phyloP scores from a whole-genome alignment of 306 rosid genomes.

The Mucuna pruriens region DNA sequence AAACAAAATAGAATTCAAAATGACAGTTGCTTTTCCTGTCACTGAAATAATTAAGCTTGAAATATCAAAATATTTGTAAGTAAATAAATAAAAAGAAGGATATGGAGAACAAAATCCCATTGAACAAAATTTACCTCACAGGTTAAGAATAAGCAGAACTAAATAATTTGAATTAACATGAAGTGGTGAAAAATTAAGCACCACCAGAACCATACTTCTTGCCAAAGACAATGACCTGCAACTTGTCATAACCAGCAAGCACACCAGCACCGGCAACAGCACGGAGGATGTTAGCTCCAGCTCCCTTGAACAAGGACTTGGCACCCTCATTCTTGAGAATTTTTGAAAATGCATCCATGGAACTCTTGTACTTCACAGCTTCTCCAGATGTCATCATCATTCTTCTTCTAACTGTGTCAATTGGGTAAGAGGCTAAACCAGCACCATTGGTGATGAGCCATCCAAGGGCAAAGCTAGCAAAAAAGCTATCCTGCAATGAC shows the following conservation, averaged over 20 bases:
- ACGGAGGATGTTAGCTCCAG: conserved; percentile 92
- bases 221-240: conserved; percentile 70
- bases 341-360: conserved; percentile 71
- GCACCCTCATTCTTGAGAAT: conserved; percentile 85
- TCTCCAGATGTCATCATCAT: conserved; percentile 99
- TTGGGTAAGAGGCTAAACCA: conserved; percentile 88
- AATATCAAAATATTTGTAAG: conserved; percentile 40
- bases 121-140: conserved; percentile 57
- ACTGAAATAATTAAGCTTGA: conserved; percentile 45
- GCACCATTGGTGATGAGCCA: conserved; percentile 75
- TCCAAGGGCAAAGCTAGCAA: conserved; percentile 81
- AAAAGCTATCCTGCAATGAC: conserved; percentile 68
- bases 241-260: conserved; percentile 88
- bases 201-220: conserved; percentile 91
- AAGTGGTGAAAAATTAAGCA: conserved; percentile 40
- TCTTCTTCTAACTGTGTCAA: conserved; percentile 93
- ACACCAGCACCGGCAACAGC: conserved; percentile 94
- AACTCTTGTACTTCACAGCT: conserved; percentile 92
- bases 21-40: conserved; percentile 43
- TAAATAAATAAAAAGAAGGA: conserved; percentile 7
- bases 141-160: conserved; percentile 44
- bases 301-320: conserved; percentile 92
- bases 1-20: conserved; percentile 37
- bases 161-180: conserved; percentile 60
- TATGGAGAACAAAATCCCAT: conserved; percentile 59